These are phyloP conservation scores for Pisolithus thermaeus DNA, from an alignment of 1,284 basidiomycete genomes.

Conservation along the genomic window DNA sequence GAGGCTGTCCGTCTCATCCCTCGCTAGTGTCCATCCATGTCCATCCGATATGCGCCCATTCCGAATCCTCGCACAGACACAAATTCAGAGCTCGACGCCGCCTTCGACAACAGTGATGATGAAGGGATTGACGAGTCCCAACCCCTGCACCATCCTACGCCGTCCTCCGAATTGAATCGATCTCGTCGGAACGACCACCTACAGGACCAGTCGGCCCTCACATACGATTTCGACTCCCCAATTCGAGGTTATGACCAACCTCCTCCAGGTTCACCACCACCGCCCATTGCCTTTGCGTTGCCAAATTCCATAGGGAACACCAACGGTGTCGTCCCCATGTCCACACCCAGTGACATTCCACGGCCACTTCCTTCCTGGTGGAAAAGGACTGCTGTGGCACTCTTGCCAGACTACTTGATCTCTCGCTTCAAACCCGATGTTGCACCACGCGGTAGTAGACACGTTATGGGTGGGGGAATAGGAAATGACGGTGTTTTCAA, in stretches of 20 bases:
- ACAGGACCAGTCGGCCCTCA: constrained; percentile 30
- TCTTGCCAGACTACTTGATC: constrained; percentile 49
- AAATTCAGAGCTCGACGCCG: constrained; percentile 66
- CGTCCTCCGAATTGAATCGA: constrained; percentile 18
- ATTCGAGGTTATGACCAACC: constrained; percentile 70
- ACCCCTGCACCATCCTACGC: constrained; percentile 41
- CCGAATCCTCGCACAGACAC: constrained; percentile 52
- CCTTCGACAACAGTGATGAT: constrained; percentile 70
- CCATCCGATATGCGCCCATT: constrained; percentile 64
- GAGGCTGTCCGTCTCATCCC: background rate
- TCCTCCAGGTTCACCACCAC: constrained; percentile 81
- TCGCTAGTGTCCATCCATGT: constrained; percentile 37
- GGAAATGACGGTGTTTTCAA: constrained; percentile 93
- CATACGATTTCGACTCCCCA: constrained; percentile 83
- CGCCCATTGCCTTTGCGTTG: constrained; percentile 53
- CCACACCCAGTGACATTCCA: constrained; percentile 33
- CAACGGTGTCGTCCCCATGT: constrained; percentile 69
- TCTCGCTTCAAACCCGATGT: constrained; percentile 46
- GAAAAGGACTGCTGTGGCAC: constrained; percentile 50
- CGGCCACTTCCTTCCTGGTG: constrained; percentile 38
- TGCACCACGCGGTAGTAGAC: constrained; percentile 3
- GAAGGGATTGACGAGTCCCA: constrained; percentile 50
- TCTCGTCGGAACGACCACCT: constrained; percentile 9
- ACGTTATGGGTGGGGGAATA: constrained; percentile 63
- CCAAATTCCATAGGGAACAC: constrained; percentile 75